These are phyloP conservation scores for Phellopilus nigrolimitatus DNA, from an alignment of 1,284 basidiomycete species.

Conservation along the genomic window DNA sequence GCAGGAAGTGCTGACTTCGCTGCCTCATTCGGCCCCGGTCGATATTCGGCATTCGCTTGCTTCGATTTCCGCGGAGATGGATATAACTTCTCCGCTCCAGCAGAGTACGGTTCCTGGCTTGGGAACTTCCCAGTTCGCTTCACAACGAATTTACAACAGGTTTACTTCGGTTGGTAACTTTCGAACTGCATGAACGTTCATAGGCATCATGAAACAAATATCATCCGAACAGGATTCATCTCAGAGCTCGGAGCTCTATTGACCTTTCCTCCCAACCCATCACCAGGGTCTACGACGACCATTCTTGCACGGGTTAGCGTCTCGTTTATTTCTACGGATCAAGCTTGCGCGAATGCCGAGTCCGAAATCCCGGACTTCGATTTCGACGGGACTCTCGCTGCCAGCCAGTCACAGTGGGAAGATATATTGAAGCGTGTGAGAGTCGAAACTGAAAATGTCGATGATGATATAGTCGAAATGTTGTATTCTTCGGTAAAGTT, in stretches of 20 bases:
- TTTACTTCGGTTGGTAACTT: constrained; percentile 17
- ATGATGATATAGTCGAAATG: constrained; percentile 44
- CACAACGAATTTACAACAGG: constrained; percentile 35
- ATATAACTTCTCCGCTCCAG: constrained; percentile 36
- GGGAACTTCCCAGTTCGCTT: constrained; percentile 45
- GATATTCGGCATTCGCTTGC: constrained; percentile 55
- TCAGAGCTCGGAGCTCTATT: constrained; percentile 47
- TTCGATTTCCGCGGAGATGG: constrained; percentile 56
- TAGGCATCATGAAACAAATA: not conserved
- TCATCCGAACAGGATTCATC: constrained; percentile 28
- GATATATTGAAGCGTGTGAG: constrained; percentile 50
- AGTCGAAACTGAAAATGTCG: constrained; percentile 46
- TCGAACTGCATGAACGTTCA: not conserved
- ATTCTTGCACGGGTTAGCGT: constrained; percentile 54
- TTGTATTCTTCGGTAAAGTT: constrained; percentile 53
- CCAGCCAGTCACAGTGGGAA: constrained; percentile 48
- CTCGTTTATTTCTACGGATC: constrained; percentile 53
- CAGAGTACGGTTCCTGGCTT: constrained; percentile 53
- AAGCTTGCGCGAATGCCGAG: constrained; percentile 57
- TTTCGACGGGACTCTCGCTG: constrained; percentile 42
- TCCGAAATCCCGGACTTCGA: constrained; percentile 57
- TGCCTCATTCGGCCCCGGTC: constrained; percentile 50
- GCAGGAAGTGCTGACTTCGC: constrained; percentile 37
- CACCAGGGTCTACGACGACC: constrained; percentile 28
- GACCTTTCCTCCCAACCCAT: constrained; percentile 40